Evolutionary conservation across 2,329 filamentous ascomycete species (phyloP).

Genomic region (Diaporthe caulivora): DNA sequence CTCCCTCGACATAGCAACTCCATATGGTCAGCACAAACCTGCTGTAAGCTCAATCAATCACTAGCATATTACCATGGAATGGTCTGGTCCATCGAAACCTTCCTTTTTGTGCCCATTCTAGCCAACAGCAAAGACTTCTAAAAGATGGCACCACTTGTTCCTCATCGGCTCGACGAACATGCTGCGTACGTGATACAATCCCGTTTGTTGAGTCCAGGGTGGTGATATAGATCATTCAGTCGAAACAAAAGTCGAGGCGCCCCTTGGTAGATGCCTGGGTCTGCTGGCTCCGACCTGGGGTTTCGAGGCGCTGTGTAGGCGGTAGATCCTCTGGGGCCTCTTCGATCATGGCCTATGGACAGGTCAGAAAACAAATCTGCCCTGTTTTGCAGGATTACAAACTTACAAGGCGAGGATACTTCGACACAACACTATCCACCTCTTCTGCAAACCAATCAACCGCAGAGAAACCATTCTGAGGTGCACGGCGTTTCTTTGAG

Average conservation of each 20-base stretch:
- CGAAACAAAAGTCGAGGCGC: background rate
- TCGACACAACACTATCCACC: background rate
- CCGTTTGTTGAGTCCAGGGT: background rate
- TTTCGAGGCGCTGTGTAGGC: constrained; percentile 29
- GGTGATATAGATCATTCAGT: background rate
- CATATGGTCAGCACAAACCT: background rate
- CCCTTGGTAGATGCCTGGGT: background rate
- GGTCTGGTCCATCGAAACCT: background rate
- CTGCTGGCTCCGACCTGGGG: background rate
- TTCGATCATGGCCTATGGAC: constrained; percentile 11
- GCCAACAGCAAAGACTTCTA: background rate
- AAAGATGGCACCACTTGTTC: no score
- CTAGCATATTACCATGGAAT: background rate
- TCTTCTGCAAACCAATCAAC: background rate
- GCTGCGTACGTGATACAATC: background rate
- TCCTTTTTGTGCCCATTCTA: background rate
- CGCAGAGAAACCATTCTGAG: no score
- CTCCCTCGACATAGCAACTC: background rate
- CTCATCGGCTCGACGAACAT: background rate
- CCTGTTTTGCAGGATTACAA: no score
- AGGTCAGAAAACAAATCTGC: background rate
- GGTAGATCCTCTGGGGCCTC: constrained; percentile 29
- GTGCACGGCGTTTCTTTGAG: background rate
- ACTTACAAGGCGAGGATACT: constrained; percentile 9
- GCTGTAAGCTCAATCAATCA: background rate